A percentile compares a stretch with the other conserved stretches of the same genome.
These are phyloP conservation scores for Paxillus rubicundulus DNA, from an alignment of 768 basidiomycete genomes.

Conservation along the genomic window DNA sequence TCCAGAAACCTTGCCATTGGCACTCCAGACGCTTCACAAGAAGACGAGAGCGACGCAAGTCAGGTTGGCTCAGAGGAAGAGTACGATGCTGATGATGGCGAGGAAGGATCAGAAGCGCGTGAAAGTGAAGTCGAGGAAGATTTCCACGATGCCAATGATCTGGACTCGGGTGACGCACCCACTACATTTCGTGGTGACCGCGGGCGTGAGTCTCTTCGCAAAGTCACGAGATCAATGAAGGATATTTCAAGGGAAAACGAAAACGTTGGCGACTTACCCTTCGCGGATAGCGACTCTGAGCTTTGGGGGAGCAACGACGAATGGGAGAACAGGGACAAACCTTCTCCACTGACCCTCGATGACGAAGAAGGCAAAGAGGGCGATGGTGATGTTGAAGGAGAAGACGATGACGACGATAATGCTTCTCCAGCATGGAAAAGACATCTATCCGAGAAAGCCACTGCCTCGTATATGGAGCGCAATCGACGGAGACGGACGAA, in stretches of 20 bases:
- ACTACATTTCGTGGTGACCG: slow-evolving; percentile 27
- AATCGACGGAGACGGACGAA: slow-evolving; percentile 42
- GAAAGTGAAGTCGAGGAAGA: not conserved
- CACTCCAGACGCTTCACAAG: slow-evolving; percentile 26
- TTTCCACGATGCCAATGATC: slow-evolving; percentile 1
- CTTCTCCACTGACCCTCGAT: slow-evolving; percentile 44
- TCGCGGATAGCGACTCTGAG: slow-evolving; percentile 81
- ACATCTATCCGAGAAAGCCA: slow-evolving; percentile 54
- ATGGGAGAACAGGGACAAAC: slow-evolving; percentile 25
- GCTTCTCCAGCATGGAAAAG: slow-evolving; percentile 72
- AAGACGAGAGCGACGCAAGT: slow-evolving; percentile 38
- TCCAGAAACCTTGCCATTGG: slow-evolving; percentile 60
- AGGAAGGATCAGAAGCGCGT: slow-evolving; percentile 7
- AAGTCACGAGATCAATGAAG: slow-evolving; percentile 34
- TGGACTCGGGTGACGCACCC: slow-evolving; percentile 5
- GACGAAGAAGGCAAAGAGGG: slow-evolving; percentile 51
- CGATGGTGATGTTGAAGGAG: slow-evolving; percentile 38
- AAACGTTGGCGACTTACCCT: slow-evolving; percentile 49
- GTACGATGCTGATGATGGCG: slow-evolving; percentile 25
- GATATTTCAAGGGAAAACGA: slow-evolving; percentile 37
- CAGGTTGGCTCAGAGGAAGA: slow-evolving; percentile 29
- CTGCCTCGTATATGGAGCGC: slow-evolving; percentile 42
- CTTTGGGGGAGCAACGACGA: slow-evolving; percentile 50
- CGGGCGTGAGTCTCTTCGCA: slow-evolving; percentile 52
- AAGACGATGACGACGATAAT: slow-evolving; percentile 37